A percentile compares a stretch with the other conserved stretches of the same genome.
phyloP scores from a whole-genome alignment of 2,329 filamentous ascomycete genomes.

The Bretziella fagacearum region DNA sequence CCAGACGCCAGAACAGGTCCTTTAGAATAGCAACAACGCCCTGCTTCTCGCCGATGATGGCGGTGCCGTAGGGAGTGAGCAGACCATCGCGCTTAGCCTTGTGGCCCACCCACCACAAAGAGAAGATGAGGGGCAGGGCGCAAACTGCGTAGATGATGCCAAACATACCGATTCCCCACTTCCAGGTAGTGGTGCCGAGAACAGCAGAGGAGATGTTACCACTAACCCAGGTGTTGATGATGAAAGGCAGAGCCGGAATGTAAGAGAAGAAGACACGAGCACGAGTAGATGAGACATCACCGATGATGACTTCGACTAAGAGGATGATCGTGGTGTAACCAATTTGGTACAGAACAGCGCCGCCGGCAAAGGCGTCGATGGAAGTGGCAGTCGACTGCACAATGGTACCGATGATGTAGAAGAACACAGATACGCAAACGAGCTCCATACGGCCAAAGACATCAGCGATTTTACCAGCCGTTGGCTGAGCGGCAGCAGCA shows the following conservation, averaged over 20 bases:
- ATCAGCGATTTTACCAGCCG: constrained; percentile 42
- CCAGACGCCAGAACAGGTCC: constrained; percentile 30
- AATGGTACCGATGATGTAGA: constrained; percentile 41
- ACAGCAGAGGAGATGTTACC: constrained; percentile 38
- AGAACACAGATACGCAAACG: constrained; percentile 39
- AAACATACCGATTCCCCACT: constrained; percentile 50
- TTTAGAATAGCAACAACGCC: constrained; percentile 9
- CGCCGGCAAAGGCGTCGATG: constrained; percentile 36
- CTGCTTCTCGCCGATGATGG: constrained; percentile 21
- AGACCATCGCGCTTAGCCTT: constrained; percentile 36
- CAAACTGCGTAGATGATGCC: constrained; percentile 44
- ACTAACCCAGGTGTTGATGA: constrained; percentile 49
- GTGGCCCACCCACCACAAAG: constrained; percentile 31
- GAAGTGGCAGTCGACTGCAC: constrained; percentile 35
- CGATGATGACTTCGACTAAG: constrained; percentile 46
- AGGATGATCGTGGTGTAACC: constrained; percentile 46
- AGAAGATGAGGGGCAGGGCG: constrained; percentile 37
- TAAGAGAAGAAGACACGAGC: constrained; percentile 49
- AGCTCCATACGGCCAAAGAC: constrained; percentile 45
- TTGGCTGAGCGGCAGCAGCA: constrained; percentile 39
- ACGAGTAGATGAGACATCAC: constrained; percentile 45
- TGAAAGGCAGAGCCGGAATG: constrained; percentile 40
- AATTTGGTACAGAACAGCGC: constrained; percentile 43
- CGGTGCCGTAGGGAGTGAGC: constrained; percentile 24
- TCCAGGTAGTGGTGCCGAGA: constrained; percentile 33